These are phyloP conservation scores for Mycena amicta DNA, from an alignment of 768 basidiomycete species.

Conservation along the genomic window DNA sequence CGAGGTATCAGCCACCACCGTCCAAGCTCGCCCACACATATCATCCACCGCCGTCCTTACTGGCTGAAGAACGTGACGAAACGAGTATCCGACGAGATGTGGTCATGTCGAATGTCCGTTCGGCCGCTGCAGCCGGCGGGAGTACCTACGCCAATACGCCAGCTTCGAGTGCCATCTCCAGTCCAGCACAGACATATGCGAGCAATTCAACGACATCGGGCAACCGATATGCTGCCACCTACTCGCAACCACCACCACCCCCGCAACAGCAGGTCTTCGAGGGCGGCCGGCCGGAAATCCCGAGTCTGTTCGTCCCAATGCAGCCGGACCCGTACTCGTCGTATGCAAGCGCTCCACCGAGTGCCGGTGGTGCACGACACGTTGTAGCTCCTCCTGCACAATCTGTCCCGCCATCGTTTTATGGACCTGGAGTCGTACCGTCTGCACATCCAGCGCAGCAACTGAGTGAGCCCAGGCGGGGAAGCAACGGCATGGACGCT, in stretches of 20 bases:
- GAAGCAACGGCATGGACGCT: constrained; percentile 63
- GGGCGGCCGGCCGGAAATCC: constrained; percentile 60
- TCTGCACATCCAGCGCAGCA: constrained; percentile 41
- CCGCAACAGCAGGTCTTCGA: constrained; percentile 50
- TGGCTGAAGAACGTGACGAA: constrained; percentile 37
- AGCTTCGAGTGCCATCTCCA: constrained; percentile 60
- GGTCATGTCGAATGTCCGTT: constrained; percentile 80
- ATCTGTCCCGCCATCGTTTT: constrained; percentile 65
- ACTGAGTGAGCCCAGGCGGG: constrained; percentile 48
- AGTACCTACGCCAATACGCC: constrained; percentile 16
- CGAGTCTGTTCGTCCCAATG: constrained; percentile 76
- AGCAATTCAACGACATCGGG: constrained; percentile 53
- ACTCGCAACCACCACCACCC: constrained; percentile 44
- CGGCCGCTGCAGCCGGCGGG: constrained; percentile 47
- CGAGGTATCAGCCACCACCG: constrained; percentile 62
- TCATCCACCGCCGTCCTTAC: constrained; percentile 44
- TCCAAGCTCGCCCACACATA: constrained; percentile 68
- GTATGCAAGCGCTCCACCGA: constrained; percentile 45
- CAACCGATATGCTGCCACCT: constrained; percentile 63
- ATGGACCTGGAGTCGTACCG: constrained; percentile 58
- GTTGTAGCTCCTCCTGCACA: constrained; percentile 51
- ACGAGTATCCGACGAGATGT: constrained; percentile 57
- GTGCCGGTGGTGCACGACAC: constrained; percentile 39
- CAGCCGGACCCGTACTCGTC: constrained; percentile 78
- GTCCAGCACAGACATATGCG: constrained; percentile 75